phyloP scores from a whole-genome alignment of 2,329 filamentous ascomycete species.

The Scortechinia acanthostroma region DNA sequence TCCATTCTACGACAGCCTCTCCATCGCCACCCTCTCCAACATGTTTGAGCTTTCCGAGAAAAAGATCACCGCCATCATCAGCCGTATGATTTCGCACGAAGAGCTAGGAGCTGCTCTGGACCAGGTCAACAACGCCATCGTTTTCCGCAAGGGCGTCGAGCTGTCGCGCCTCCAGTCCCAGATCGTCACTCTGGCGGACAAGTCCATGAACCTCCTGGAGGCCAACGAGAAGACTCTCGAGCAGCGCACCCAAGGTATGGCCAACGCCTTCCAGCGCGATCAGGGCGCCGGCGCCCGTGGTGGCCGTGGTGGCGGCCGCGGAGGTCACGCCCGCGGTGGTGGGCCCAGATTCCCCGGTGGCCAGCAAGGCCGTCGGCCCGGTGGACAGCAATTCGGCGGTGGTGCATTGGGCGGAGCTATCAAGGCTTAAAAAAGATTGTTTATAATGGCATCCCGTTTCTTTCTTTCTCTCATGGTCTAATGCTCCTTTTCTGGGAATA shows the following conservation, averaged over 20 bases:
- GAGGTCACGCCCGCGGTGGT: not conserved
- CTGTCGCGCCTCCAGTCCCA: conserved; percentile 91
- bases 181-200: conserved; percentile 88
- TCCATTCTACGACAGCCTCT: conserved; percentile 95
- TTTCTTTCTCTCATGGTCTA: no score
- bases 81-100: conserved; percentile 99
- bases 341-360: conserved; percentile 10
- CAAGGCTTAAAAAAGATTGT: conserved; percentile 3
- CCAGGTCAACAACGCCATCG: conserved; percentile 93
- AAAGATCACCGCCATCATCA: conserved; percentile 91
- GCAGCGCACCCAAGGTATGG: conserved; percentile 90
- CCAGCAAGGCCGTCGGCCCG: conserved; percentile 1
- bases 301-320: conserved; percentile 48
- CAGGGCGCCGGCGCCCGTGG: conserved; percentile 64
- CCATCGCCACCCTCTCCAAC: conserved; percentile 72
- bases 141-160: conserved; percentile 99
- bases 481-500: no score
- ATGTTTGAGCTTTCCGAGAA: conserved; percentile 93
- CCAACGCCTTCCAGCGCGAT: conserved; percentile 91
- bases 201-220: conserved; percentile 92
- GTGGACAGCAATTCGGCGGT: conserved; percentile 2
- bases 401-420: conserved; percentile 2
- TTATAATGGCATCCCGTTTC: no score
- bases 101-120: conserved; percentile 92
- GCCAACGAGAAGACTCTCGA: conserved; percentile 95